Conservation (phyloP, 441 rosid species). For the Raphanus hybrid region DNA sequence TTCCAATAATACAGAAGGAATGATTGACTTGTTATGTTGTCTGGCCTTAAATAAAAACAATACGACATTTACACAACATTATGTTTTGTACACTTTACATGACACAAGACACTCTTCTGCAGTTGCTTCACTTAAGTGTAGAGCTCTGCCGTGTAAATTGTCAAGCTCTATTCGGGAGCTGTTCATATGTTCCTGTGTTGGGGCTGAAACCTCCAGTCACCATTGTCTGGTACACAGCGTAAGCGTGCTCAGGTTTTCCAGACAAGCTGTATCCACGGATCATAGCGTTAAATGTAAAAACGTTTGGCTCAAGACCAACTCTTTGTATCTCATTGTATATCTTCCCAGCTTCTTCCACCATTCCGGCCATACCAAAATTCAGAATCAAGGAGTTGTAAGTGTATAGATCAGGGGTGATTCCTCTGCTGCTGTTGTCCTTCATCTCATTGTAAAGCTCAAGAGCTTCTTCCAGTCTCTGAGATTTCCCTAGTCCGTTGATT, state of each 20-base stretch:
- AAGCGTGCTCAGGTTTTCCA: constrained; percentile 75
- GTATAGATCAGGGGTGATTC: constrained; percentile 77
- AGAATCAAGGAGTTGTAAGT: constrained; percentile 84
- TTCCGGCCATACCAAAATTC: constrained; percentile 69
- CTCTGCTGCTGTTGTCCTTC: constrained; percentile 51
- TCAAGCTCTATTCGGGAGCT: constrained; percentile 78
- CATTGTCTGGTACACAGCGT: constrained; percentile 81
- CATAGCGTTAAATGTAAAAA: constrained; percentile 87
- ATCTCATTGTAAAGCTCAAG: constrained; percentile 72
- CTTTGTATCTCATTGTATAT: constrained; percentile 66
- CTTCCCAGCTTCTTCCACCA: constrained; percentile 69
- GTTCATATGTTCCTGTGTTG: constrained; percentile 79
- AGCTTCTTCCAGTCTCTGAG: constrained; percentile 71
- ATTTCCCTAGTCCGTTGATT: constrained; percentile 82
- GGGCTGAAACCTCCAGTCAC: constrained; percentile 86
- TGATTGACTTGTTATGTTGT: constrained; percentile 23
- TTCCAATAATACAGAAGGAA: constrained; percentile 27
- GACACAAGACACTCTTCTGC: constrained; percentile 6
- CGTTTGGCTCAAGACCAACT: constrained; percentile 82
- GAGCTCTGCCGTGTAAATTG: constrained; percentile 29
- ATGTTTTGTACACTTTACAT: constrained; percentile 35
- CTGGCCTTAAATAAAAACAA: constrained; percentile 21
- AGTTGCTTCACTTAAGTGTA: constrained; percentile 19
- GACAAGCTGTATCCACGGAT: constrained; percentile 79
- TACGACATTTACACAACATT: constrained; percentile 42